A percentile compares a stretch with the other conserved stretches of the same genome.
These are phyloP conservation scores for Brachypodium distachyon DNA, from an alignment of 202 grass and related monocot species.

Conservation along the genomic window DNA sequence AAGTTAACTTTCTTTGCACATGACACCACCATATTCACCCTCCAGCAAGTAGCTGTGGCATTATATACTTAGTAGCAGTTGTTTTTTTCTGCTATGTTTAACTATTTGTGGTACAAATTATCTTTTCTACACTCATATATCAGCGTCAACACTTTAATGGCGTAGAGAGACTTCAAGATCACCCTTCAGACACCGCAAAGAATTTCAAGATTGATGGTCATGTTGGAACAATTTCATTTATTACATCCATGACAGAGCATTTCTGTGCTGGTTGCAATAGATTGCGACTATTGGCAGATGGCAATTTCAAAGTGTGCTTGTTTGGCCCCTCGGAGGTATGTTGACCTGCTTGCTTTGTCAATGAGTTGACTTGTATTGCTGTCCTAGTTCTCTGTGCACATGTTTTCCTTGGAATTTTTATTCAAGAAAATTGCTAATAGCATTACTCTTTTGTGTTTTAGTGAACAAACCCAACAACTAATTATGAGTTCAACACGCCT, in stretches of 20 bases:
- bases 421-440: neutral
- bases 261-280: slow-evolving; percentile 98
- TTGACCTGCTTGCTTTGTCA: neutral
- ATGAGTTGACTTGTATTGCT: neutral
- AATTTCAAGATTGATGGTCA: slow-evolving; percentile 75
- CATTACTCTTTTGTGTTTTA: neutral
- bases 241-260: slow-evolving; percentile 97
- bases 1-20: slow-evolving; percentile 18
- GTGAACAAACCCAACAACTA: neutral
- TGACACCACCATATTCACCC: neutral
- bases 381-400: neutral
- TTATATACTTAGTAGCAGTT: neutral
- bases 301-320: slow-evolving; percentile 96
- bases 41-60: neutral
- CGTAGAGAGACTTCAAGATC: slow-evolving; percentile 70
- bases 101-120: slow-evolving; percentile 3
- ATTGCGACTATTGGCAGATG: slow-evolving; percentile 82
- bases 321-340: slow-evolving; percentile 97
- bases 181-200: slow-evolving; percentile 73
- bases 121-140: slow-evolving; percentile 19
- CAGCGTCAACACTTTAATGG: slow-evolving; percentile 61
- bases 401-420: neutral
- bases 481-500: neutral
- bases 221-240: slow-evolving; percentile 91
- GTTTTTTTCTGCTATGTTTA: slow-evolving; percentile 1